These are phyloP conservation scores for Candida jianshihensis DNA, from an alignment of 805 yeast genomes.

Conservation along the genomic window DNA sequence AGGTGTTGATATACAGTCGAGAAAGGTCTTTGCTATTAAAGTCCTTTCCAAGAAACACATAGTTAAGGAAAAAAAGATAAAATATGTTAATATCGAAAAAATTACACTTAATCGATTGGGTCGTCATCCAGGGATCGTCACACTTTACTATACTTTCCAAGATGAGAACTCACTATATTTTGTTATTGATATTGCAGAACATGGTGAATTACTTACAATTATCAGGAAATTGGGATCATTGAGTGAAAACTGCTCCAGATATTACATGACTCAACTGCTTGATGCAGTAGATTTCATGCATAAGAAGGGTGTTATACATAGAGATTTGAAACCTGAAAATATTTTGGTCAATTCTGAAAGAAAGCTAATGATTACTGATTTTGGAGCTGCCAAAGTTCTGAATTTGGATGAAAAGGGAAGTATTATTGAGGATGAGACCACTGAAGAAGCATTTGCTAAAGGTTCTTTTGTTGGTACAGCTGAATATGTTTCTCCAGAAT, in stretches of 20 bases:
- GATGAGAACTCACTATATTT: conserved; percentile 83
- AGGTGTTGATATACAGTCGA: conserved; percentile 68
- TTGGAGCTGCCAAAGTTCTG: conserved; percentile 91
- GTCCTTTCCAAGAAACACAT: conserved; percentile 88
- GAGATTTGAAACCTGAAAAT: conserved; percentile 94
- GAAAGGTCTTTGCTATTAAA: conserved; percentile 81
- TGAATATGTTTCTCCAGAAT: conserved; percentile 91
- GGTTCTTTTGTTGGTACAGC: conserved; percentile 96
- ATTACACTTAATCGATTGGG: conserved; percentile 82
- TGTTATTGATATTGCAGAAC: conserved; percentile 89
- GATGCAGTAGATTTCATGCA: conserved; percentile 91
- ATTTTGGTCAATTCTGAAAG: conserved; percentile 78
- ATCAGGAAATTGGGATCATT: conserved; percentile 74
- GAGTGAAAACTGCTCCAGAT: conserved; percentile 66
- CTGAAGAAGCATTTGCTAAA: conserved; percentile 13
- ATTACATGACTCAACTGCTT: conserved; percentile 80
- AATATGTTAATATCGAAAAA: conserved; percentile 93
- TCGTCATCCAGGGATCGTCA: conserved; percentile 91
- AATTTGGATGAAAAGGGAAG: conserved; percentile 27
- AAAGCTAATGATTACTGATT: conserved; percentile 88
- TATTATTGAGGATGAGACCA: conserved; percentile 28
- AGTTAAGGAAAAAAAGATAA: conserved; percentile 88
- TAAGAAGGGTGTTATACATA: conserved; percentile 80
- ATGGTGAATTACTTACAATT: conserved; percentile 84
- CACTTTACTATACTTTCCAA: conserved; percentile 89